A percentile compares a stretch with the other conserved stretches of the same genome.
Conservation (phyloP, 2,329 filamentous ascomycete species). For the Purpureocillium lavendulum region DNA sequence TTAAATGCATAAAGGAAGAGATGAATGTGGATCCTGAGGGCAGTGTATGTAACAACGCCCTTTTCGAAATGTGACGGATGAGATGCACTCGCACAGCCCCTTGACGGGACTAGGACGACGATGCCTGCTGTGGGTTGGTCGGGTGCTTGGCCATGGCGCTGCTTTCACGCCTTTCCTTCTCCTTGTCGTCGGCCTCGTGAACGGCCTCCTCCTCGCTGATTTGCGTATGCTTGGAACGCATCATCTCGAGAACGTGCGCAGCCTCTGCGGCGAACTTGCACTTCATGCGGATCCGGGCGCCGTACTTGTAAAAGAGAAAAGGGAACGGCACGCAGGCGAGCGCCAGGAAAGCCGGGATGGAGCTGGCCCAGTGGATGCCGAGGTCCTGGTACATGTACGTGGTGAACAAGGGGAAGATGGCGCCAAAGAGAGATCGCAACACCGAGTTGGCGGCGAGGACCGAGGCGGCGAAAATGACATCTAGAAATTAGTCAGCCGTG, state of each 20-base stretch:
- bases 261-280: slow-evolving; percentile 66
- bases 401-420: slow-evolving; percentile 67
- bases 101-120: too few relatives aligned
- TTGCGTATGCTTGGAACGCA: slow-evolving; percentile 22
- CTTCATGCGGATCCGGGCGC: slow-evolving; percentile 49
- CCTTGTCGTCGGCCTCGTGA: slow-evolving; percentile 13
- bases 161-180: slow-evolving; percentile 15
- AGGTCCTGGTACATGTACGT: slow-evolving; percentile 47
- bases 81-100: too few relatives aligned
- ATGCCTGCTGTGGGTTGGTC: neutral
- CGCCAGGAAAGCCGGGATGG: slow-evolving; percentile 66
- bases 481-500: slow-evolving; percentile 9
- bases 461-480: slow-evolving; percentile 70
- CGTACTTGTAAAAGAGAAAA: slow-evolving; percentile 69
- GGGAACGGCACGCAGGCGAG: slow-evolving; percentile 66
- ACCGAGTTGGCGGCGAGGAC: slow-evolving; percentile 66
- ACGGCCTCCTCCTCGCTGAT: slow-evolving; percentile 19
- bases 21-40: too few relatives aligned
- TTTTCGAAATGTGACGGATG: too few relatives aligned
- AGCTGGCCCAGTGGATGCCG: slow-evolving; percentile 69
- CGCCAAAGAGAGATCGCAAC: slow-evolving; percentile 63
- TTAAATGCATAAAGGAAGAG: too few relatives aligned
- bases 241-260: slow-evolving; percentile 46
- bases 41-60: too few relatives aligned
- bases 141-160: slow-evolving; percentile 7